Evolutionary conservation across 345 rosid species (phyloP), one percentile per base, ranked within the genome.

Genomic region (Acer campestre): DNA sequence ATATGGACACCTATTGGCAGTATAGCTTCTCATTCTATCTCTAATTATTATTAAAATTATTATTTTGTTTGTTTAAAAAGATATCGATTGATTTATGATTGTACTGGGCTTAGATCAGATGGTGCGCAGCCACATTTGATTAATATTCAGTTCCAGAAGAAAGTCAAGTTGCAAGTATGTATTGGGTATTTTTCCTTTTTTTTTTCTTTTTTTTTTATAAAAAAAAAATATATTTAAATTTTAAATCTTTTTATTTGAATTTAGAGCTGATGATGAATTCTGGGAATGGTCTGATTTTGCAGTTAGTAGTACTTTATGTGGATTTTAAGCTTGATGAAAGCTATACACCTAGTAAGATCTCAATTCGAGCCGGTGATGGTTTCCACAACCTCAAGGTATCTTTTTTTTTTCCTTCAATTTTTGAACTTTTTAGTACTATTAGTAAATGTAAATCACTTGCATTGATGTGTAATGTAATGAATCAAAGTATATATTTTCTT

Each of bases 271-370:
- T 70, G n/a, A 10, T 70, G n/a, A 51, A 27, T 74, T 44, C 18
- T 22, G 29, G 44, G 46, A 53, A 11, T 59, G 76, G 70, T 44
- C 65, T 53, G 81, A 20, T 48, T 71, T 27, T 85, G 67, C 85
- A 96, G 98, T 78, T 91, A 82, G 95, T 94, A 76, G 90, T 82
- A 29, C 70, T 97, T 20, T 89, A 94, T 73, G 88, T 91, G 87
- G 98, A 94, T 86, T 94, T 88, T 79, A 97, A 97, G 92, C 92
- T 90, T 71, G 99, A 94, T 44, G 97, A 97, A 89, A 97, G 98
- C 83, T 94, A 93, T 68, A 93, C 97, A 0, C 97, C 98, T 0
- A 88, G 94, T 86, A 94, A 93, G 84, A 89, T 97, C 61, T 90
- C 95, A 48, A 84, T 97, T 81, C 85, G 98, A 13, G 93, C 97